Evolutionary conservation across 179 eudicot species (phyloP).

Genomic region (Patellifolia procumbens): DNA sequence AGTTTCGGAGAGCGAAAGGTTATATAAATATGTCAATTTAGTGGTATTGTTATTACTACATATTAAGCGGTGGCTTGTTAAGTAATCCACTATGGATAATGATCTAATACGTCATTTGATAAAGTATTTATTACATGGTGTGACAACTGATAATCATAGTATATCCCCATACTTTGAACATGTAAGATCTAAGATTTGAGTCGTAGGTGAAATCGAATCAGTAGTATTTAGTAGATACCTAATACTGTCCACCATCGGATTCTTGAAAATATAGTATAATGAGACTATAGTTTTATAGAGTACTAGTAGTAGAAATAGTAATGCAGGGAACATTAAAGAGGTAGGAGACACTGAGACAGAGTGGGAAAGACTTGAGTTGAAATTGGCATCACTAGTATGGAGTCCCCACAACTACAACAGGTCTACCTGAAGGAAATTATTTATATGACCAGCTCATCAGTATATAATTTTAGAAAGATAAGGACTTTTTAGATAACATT

Average conservation of each 20-base stretch:
- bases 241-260: no score
- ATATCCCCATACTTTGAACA: neutral
- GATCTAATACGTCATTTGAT: no score
- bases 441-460: no score
- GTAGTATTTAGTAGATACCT: no score
- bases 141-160: no score
- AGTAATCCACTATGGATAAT: no score
- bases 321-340: slow-evolving; percentile 2
- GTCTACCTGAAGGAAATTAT: neutral
- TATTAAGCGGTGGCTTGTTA: no score
- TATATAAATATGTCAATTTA: no score
- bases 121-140: no score
- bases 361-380: neutral
- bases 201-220: neutral
- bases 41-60: neutral
- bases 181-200: neutral
- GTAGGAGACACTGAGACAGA: neutral
- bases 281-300: neutral
- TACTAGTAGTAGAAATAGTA: neutral
- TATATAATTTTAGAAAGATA: no score
- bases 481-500: no score
- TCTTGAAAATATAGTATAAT: neutral
- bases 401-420: slow-evolving; percentile 9
- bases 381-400: neutral
- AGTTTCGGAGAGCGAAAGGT: no score